Conservation (phyloP, 371 early-diverging fungal species). For the Mucor piriformis region DNA sequence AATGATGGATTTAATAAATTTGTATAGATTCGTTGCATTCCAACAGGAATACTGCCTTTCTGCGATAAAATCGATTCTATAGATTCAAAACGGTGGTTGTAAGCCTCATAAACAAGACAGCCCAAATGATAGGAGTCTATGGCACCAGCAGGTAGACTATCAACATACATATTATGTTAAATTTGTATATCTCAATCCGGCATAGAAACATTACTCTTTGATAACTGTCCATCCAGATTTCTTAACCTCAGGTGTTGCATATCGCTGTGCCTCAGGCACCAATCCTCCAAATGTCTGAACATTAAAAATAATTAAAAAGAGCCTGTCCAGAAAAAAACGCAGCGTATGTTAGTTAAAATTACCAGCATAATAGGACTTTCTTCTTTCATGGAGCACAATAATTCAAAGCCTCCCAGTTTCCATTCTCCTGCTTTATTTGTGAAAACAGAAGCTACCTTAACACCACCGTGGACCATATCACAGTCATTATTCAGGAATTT, state of each 20-base stretch:
- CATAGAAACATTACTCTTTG: slow-evolving; percentile 53
- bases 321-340: neutral
- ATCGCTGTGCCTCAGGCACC: slow-evolving; percentile 67
- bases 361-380: slow-evolving; percentile 70
- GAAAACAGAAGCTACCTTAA: slow-evolving; percentile 79
- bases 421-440: slow-evolving; percentile 92
- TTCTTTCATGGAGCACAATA: slow-evolving; percentile 73
- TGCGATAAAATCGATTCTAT: slow-evolving; percentile 60
- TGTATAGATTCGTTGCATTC: slow-evolving; percentile 57
- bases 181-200: too few species aligned
- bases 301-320: neutral
- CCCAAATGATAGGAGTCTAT: slow-evolving; percentile 85
- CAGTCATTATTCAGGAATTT: slow-evolving; percentile 89
- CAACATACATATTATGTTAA: neutral
- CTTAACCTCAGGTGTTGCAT: slow-evolving; percentile 76
- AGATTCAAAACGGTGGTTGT: slow-evolving; percentile 69
- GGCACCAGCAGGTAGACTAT: slow-evolving; percentile 47
- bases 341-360: slow-evolving; percentile 3
- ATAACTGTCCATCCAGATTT: slow-evolving; percentile 68
- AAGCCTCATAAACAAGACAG: slow-evolving; percentile 79
- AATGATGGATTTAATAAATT: slow-evolving; percentile 57
- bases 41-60: slow-evolving; percentile 66
- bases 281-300: slow-evolving; percentile 67
- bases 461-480: slow-evolving; percentile 85
- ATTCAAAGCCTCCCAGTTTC: slow-evolving; percentile 91